Base-by-base conservation (phyloP, 148 eudicot genomes). In the Heliamphora exappendiculata region DNA sequence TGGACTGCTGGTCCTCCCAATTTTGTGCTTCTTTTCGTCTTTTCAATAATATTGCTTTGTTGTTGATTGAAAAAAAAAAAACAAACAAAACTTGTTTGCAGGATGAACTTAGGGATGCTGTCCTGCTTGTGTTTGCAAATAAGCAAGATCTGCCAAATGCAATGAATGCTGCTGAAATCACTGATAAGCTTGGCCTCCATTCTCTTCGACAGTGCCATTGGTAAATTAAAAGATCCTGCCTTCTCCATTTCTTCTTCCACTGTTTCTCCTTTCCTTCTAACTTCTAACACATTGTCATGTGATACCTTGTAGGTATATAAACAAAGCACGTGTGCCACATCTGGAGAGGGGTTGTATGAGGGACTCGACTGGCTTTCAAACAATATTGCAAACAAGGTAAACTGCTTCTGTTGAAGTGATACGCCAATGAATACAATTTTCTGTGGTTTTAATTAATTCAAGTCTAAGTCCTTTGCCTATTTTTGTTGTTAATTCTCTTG, bases 121-220 rank as follows among this genome's bases (percentile, higher is more conserved):
- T 64, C 28, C 58, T 64, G 53, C 72, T 76, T 47, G 72, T 65
- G 6, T 65, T 65, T 34, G 63, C 72, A 33, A 76, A 76, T 42
- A 51, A 76, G 53, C 78, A 75, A 75, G 78, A 75, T 62, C 78
- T 75, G 62, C 78, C 77, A 60, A 74, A 74, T 70, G 74, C 74
- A 50, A 70, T 70, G 74, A 70, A 70, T 39, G 49, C 70, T 7
- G 47, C 28, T 66, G 70, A 37, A 66, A 66, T 37, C 47, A 37
- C 70, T 37, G 74, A 70, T 50, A 70, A 70, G 74, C 74, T 70
- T 50, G 74, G 74, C 42, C 42, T 70, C 55, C 58, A 31, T 49
- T 70, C 74, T 50, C 74, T 50, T 16, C 41, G 59, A 34, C 74
- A 70, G 74, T 42, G 28, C 74, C 74, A 28, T 60, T 71, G 75